Base-by-base conservation (phyloP, 1,139 yeast species). In the Pichia sp. region DNA sequence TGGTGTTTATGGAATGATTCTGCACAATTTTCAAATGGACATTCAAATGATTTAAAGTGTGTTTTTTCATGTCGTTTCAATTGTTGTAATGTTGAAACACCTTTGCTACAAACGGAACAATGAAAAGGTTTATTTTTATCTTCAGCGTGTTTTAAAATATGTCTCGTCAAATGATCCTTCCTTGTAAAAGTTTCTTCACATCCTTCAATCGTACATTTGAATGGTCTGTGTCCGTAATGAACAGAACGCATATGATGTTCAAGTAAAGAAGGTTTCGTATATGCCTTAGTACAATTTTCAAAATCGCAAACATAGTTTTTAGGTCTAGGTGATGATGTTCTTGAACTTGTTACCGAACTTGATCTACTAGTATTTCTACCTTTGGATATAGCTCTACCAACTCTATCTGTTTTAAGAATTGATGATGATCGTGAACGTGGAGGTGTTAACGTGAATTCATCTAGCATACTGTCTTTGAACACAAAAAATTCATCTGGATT, bases 161-260 rank as follows among this genome's bases (percentile, higher is more conserved):
- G 99, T 22, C 89, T 79, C 46, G 79, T 78, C 41, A 92, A 68
- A 66, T 92, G 97, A 15, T 88, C 79, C 56, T 84, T 85, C 45
- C 96, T 73, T 22, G 80, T 69, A 60, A 89, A 92, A 0, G 83
- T 68, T 55, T 78, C 79, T 2, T 68, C 72, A 64, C 98, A 92
- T 7, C 67, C 72, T 11, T 66, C 62, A 4, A 57, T 51, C 0
- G 68, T 57, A 62, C 99, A 92, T 44, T 62, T 62, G 61, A 80
- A 90, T 0, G 96, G 96, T 47, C 95, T 71, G 45, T 83, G 82
- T 50, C 87, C 86, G 3, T 85, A 77, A 61, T 92, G 98, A 0
- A 32, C 36, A 9, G 87, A 68, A 35, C 94, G 70, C 55, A 73
- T 73, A 62, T 90, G 98, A 59, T 88, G 96, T 39, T 84, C 86